Base-by-base conservation (phyloP, 2,329 filamentous ascomycete species). In the Xylariomycetidae sp. region DNA sequence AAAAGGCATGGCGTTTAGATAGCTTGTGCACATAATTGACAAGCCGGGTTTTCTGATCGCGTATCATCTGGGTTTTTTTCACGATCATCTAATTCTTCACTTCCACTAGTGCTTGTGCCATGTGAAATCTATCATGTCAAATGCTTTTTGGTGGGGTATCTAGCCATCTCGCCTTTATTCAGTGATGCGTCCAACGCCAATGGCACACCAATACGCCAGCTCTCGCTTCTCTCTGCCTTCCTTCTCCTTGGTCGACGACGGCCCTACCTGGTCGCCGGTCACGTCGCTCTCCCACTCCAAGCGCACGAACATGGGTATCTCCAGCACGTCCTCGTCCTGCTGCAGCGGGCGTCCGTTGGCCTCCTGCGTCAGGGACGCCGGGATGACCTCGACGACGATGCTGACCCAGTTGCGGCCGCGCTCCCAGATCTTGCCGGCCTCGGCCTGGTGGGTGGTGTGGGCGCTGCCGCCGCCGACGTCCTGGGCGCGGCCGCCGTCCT, bases 361-460 rank as follows among this genome's bases (percentile, higher is more conserved):
- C 19, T 58, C 56, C 23, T 58, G 57, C 16, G 79, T 57, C 15
- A 79, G 56, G 27, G 68, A 71, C 1, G 76, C 67, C 2, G 89
- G 76, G 1, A 95, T 76, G 10, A 98, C 82, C 57, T 98, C 92
- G 17, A 98, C 70, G 14, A 95, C 85, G 9, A 98, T 86, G 45
- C 82, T 92, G 12, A 92, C 92, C 85, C 89, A 95, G 58, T 96
- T 98, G 22, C 89, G 72, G 0, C 89, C 90, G 34, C 82, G 76
- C 43, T 95, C 89, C 85, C 87, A 98, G n/a, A 96, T 80, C 61
- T 96, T 96, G 32, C 90, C 92, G 0, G 85, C 85, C 58, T 94
- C 88, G 12, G 85, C 76, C 52, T 77, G 79, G 30, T 77, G 73
- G 31, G 54, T 26, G 8, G 20, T 12, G 20, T 23, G 8, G 20